phyloP scores from a whole-genome alignment of 2,329 filamentous ascomycete species.

The Leptographium flavum region DNA sequence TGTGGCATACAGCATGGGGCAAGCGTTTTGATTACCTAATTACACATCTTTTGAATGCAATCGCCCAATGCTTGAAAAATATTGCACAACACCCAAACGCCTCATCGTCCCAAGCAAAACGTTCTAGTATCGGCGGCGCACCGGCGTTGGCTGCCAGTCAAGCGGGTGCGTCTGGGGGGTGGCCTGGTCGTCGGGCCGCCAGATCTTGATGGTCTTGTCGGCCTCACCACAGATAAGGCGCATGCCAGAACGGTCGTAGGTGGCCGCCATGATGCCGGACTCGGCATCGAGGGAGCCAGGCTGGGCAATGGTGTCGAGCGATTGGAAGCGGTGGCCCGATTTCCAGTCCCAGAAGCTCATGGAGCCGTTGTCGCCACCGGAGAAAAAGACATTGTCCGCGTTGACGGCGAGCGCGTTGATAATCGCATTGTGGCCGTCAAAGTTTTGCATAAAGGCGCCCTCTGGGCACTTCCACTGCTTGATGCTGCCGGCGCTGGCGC shows the following conservation, averaged over 20 bases:
- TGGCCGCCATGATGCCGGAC: constrained; percentile 86
- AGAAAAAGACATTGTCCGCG: constrained; percentile 89
- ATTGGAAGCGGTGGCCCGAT: constrained; percentile 81
- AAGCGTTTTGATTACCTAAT: constrained; percentile 1
- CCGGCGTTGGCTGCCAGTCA: constrained; percentile 77
- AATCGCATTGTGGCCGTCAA: constrained; percentile 89
- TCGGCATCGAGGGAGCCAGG: constrained; percentile 90
- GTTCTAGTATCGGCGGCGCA: constrained; percentile 56
- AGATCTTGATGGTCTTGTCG: constrained; percentile 97
- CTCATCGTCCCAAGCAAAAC: too few relatives aligned
- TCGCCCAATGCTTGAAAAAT: too few relatives aligned
- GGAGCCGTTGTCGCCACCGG: constrained; percentile 87
- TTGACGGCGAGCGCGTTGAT: constrained; percentile 92
- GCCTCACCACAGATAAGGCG: constrained; percentile 88
- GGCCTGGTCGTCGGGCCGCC: constrained; percentile 85
- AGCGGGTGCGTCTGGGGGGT: constrained; percentile 85
- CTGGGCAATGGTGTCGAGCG: constrained; percentile 80
- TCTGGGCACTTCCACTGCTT: constrained; percentile 99
- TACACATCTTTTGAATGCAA: too few relatives aligned
- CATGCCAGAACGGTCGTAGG: constrained; percentile 78
- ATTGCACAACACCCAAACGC: too few relatives aligned
- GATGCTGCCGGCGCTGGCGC: constrained; percentile 80
- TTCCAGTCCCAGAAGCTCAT: constrained; percentile 99
- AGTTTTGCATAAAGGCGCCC: constrained; percentile 98
- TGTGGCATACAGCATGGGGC: too few relatives aligned